Evolutionary conservation across 129 eudicot genomes (phyloP), one percentile per base, ranked within the genome.

Genomic region (Tanacetum coccineum): DNA sequence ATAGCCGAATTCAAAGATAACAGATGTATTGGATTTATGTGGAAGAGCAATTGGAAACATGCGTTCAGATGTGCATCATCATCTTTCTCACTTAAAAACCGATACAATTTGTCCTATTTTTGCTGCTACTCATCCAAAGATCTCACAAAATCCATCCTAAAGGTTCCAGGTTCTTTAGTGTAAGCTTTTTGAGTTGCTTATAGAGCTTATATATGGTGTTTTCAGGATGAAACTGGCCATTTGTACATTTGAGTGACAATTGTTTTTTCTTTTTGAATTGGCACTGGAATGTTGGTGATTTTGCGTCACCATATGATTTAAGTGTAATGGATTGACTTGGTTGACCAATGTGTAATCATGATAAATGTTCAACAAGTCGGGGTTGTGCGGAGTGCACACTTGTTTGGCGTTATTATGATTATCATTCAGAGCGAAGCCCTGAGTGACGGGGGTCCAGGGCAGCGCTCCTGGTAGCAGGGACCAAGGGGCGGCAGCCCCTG

Each of bases 41-140:
- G 40, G 48, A 2, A 65, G 28, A 28, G 73, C 63, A 4, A 42
- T 64, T 8, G 20, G 45, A 59, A 45, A n/a, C 14, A 74, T 87
- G 49, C 86, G 89, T 8, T 81, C 85, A 13, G 97, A 90, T 70
- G 76, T 90, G 19, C 89, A 79, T 60, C 95, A 77, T 73, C 87
- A 84, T 81, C 86, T 87, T 49, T 71, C 85, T 62, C 97, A 90
- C 59, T 54, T 54, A 19, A 54, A 54, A 19, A 54, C 59, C 59
- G 26, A 54, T 25, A 9, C 59, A 19, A 54, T 10, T 19, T 3
- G 14, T 54, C 18, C 59, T 13, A 54, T 54, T 54, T 54, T 8
- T 19, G 59, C 59, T 19, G 59, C 59, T 54, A 54, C 59, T 54
- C 59, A 19, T 19, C 59, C 25, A 54, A 19, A 54, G 59, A 18